Conservation (phyloP, 2,329 filamentous ascomycete genomes). For the Beauveria varroae region DNA sequence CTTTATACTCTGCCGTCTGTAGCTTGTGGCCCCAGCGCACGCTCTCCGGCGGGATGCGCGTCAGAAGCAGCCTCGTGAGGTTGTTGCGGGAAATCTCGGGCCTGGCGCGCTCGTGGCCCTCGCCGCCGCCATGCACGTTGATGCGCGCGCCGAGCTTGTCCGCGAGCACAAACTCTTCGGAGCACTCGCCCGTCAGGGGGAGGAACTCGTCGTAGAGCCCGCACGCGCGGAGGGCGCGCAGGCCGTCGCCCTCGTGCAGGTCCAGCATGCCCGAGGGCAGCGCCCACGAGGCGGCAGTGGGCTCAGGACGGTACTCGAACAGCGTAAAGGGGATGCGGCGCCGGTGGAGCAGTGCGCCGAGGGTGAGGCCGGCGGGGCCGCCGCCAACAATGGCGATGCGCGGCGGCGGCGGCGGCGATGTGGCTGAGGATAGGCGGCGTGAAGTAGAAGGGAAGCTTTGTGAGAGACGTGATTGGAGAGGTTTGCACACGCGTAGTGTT, state of each 20-base stretch:
- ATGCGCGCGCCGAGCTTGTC: constrained; percentile 19
- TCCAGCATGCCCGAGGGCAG: constrained; percentile 38
- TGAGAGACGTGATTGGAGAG: neutral
- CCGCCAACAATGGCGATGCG: constrained; percentile 38
- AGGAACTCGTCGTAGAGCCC: constrained; percentile 60
- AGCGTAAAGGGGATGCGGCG: constrained; percentile 26
- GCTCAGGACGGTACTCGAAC: constrained; percentile 26
- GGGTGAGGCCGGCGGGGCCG: constrained; percentile 39
- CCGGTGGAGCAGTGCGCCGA: constrained; percentile 38
- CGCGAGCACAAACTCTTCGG: constrained; percentile 30
- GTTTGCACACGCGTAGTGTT: neutral
- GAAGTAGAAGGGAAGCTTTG: neutral
- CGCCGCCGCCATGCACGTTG: constrained; percentile 16
- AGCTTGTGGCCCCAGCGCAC: constrained; percentile 29
- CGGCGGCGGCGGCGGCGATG: neutral
- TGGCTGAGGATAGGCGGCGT: neutral
- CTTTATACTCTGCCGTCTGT: constrained; percentile 10
- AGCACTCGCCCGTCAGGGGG: constrained; percentile 45
- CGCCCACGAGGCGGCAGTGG: constrained; percentile 19
- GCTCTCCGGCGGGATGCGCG: constrained; percentile 20
- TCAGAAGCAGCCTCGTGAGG: constrained; percentile 27
- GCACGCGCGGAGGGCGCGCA: constrained; percentile 36
- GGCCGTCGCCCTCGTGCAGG: constrained; percentile 38
- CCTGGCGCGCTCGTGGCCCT: constrained; percentile 12
- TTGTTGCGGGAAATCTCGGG: constrained; percentile 34